These are phyloP conservation scores for Globisporangium okanoganense DNA, from an alignment of 352 stramenopile species.

Conservation along the genomic window DNA sequence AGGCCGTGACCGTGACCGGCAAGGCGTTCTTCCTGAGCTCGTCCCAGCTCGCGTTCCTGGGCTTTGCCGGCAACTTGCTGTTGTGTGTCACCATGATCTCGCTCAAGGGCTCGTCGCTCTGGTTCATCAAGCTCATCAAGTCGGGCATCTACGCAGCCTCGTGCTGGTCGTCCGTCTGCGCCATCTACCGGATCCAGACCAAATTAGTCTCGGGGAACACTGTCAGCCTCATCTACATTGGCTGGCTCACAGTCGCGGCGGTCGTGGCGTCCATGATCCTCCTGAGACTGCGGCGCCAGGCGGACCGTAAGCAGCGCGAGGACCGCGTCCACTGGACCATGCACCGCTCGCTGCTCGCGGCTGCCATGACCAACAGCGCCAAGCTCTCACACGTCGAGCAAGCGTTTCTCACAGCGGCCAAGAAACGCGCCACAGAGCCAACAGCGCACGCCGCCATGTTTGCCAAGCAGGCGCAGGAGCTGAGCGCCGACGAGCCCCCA, in stretches of 20 bases:
- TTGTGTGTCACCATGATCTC: conserved; percentile 33
- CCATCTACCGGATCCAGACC: conserved; percentile 34
- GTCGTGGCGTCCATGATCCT: conserved; percentile 20
- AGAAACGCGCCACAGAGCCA: background rate
- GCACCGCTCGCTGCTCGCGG: conserved; percentile 13
- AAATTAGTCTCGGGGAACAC: conserved; percentile 14
- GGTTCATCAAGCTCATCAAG: conserved; percentile 55
- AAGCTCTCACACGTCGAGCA: conserved; percentile 9
- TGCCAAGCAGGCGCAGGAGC: background rate
- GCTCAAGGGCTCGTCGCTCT: conserved; percentile 47
- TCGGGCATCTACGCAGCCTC: conserved; percentile 51
- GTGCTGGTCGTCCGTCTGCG: conserved; percentile 46
- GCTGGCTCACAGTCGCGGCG: conserved; percentile 43
- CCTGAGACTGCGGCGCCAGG: conserved; percentile 14
- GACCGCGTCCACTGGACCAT: conserved; percentile 17
- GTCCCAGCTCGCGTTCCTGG: conserved; percentile 29
- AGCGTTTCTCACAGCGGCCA: conserved; percentile 3
- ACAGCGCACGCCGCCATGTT: conserved; percentile 10
- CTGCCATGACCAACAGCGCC: background rate
- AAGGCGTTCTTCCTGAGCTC: conserved; percentile 48
- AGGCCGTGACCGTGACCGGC: conserved; percentile 35
- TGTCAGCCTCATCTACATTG: conserved; percentile 55
- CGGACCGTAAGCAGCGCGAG: conserved; percentile 16
- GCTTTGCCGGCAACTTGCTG: conserved; percentile 30
- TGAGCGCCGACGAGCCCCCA: conserved; percentile 9